Conservation (phyloP, 805 yeast genomes). For the Lachancea meyersii region DNA sequence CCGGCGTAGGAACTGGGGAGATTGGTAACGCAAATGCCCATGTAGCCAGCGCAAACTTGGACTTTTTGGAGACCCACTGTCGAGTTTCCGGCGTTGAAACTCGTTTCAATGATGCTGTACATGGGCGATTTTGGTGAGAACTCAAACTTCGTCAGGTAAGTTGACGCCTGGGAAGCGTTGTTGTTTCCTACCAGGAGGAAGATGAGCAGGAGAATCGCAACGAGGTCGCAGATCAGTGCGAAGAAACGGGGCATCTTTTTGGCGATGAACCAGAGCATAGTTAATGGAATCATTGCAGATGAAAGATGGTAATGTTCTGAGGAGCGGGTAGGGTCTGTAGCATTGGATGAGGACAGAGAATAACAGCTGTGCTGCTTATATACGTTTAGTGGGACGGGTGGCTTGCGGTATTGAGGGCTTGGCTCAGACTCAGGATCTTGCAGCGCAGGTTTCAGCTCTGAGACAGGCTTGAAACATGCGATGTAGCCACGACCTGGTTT, state of each 20-base stretch:
- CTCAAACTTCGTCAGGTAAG: slow-evolving; percentile 43
- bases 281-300: slow-evolving; percentile 9
- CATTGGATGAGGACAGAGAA: no score
- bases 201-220: slow-evolving; percentile 44
- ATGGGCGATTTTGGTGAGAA: slow-evolving; percentile 44
- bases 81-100: slow-evolving; percentile 32
- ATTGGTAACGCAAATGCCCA: slow-evolving; percentile 48
- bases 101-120: slow-evolving; percentile 36
- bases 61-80: slow-evolving; percentile 34
- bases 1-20: slow-evolving; percentile 21
- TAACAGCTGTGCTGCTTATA: no score
- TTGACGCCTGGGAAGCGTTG: slow-evolving; percentile 40
- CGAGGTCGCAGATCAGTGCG: slow-evolving; percentile 38
- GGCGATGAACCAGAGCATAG: slow-evolving; percentile 23
- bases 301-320: neutral
- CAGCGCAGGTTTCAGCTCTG: no score
- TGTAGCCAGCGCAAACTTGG: slow-evolving; percentile 46
- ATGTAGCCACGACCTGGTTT: no score
- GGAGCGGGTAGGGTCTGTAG: no score
- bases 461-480: no score
- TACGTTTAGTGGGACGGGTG: no score
- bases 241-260: slow-evolving; percentile 41
- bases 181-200: slow-evolving; percentile 55
- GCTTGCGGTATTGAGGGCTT: no score
- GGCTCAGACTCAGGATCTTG: no score